Conservation (phyloP, 345 rosid genomes). For the Carallia brachiata region DNA sequence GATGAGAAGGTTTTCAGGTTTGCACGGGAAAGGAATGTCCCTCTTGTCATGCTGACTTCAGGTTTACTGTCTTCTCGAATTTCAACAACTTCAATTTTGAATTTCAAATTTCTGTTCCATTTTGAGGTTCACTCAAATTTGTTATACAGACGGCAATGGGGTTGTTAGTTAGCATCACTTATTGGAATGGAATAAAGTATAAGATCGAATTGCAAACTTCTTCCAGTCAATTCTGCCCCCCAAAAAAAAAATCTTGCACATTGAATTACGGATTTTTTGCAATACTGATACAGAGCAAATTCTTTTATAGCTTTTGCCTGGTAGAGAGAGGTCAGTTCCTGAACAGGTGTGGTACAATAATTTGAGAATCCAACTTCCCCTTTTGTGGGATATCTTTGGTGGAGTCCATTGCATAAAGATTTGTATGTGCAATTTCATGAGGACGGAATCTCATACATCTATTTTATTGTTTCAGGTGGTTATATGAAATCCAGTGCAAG, state of each 20-base stretch:
- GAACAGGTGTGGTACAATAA: neutral
- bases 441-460: neutral
- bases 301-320: neutral
- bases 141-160: no score
- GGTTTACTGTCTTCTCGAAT: conserved; percentile 34
- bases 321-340: neutral
- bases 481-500: conserved; percentile 93
- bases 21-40: conserved; percentile 70
- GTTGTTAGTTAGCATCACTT: no score
- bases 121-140: no score
- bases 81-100: no score
- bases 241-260: no score
- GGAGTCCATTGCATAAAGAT: neutral
- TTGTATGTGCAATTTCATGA: neutral
- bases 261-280: no score
- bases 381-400: neutral
- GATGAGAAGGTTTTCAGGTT: conserved; percentile 85
- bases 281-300: neutral
- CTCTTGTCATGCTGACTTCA: conserved; percentile 90
- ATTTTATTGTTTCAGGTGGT: conserved; percentile 63
- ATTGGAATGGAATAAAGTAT: no score
- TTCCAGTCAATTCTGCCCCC: no score
- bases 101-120: no score
- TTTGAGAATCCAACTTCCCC: neutral
- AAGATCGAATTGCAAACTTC: no score